Base-by-base conservation (phyloP, 805 yeast genomes). In the Tetrapisispora pingtungensis region DNA sequence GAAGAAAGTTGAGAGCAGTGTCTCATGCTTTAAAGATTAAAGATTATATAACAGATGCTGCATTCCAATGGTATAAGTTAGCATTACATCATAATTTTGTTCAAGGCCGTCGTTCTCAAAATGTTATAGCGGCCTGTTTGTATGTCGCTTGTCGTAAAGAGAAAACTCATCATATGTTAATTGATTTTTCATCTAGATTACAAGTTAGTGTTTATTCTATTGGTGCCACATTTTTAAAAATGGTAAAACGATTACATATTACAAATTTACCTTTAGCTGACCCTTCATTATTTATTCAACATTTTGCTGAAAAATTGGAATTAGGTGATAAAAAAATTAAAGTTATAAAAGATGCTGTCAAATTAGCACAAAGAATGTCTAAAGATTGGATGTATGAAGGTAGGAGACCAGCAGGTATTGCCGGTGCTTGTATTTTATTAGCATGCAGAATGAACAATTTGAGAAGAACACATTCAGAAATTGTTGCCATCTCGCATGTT, bases 361-460 rank as follows among this genome's bases (percentile, higher is more conserved):
- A 80, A 54, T 66, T 93, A 19, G 95, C 96, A 0, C 85, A 79
- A 58, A 72, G 96, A 52, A 93, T 93, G 99, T 73, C 89, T 13
- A 77, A 79, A 36, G 97, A 93, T 58, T 93, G 97, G 97, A 84
- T 93, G 53, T 85, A 81, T 60, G 95, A 87, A 65, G 99, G 99
- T 22, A 75, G 99, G 59, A 73, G 97, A 49, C 98, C 99, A 0
- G 97, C 98, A 0, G 98, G 99, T 56, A 78, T 93, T 43, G 98
- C 98, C 0, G 99, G 97, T 19, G 98, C 98, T 0, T 88, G 97
- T 64, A 71, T 93, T 1, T 61, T 94, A 37, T 67, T 93, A 41
- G 98, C 99, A 0, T 93, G 97, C 2, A 75, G 98, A 64, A 94
- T 93, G 97, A 93, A 93, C 65, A 89, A 89, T 58, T 81, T 84